Percentiles rank a stretch among this genome's conserved stretches.
Conservation (phyloP, 108 stramenopile genomes). For the Cyclostephanos tholiformis region DNA sequence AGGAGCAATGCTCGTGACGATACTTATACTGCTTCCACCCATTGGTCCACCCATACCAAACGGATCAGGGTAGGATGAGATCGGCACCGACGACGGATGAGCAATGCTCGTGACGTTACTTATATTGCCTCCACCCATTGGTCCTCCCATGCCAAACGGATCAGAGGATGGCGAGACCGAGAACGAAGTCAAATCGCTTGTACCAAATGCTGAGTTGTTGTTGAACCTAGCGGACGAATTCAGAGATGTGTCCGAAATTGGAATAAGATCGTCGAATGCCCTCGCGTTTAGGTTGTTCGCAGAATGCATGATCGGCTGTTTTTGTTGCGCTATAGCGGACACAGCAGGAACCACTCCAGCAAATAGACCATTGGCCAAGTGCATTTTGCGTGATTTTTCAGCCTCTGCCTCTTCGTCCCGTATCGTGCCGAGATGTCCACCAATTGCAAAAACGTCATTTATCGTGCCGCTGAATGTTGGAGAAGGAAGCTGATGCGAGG, state of each 20-base stretch:
- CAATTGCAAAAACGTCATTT: conserved; percentile 10
- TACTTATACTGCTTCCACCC: conserved; percentile 17
- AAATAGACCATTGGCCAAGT: conserved; percentile 43
- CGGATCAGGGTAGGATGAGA: background rate
- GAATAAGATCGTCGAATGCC: conserved; percentile 6
- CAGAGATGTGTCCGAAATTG: conserved; percentile 10
- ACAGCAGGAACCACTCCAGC: conserved; percentile 33
- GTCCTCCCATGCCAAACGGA: conserved; percentile 18
- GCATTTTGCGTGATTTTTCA: conserved; percentile 37
- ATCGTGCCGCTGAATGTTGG: background rate
- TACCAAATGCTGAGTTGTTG: conserved; percentile 4
- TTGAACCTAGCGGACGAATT: background rate
- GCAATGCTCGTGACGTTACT: background rate
- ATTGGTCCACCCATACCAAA: conserved; percentile 22
- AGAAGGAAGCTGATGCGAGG: background rate
- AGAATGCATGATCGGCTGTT: conserved; percentile 1
- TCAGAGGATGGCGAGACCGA: background rate
- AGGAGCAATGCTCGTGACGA: background rate
- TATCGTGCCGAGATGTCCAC: background rate
- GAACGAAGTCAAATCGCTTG: background rate
- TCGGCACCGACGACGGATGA: background rate
- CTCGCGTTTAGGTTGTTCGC: background rate
- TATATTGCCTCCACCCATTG: conserved; percentile 13
- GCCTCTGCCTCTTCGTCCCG: conserved; percentile 32
- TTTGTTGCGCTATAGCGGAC: background rate